Evolutionary conservation across 352 stramenopile species (phyloP).

Genomic region (Phytophthora chlamydospora): DNA sequence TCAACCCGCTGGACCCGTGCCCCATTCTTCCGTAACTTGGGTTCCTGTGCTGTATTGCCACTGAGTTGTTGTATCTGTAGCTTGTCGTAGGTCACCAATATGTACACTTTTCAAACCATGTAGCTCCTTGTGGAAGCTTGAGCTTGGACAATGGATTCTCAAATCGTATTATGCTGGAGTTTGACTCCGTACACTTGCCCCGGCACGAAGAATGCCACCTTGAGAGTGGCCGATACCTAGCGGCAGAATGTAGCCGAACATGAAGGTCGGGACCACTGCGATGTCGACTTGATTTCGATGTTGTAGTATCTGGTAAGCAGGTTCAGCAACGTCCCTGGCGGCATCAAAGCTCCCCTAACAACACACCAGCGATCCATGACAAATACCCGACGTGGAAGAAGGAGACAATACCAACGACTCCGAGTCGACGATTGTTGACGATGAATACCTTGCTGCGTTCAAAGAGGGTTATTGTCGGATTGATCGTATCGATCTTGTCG

Average conservation of each 20-base stretch:
- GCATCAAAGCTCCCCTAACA: slow-evolving; percentile 60
- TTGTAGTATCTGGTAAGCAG: slow-evolving; percentile 42
- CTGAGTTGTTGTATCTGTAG: slow-evolving; percentile 12
- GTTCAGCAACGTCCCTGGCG: slow-evolving; percentile 64
- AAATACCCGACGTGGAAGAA: slow-evolving; percentile 77
- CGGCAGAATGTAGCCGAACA: slow-evolving; percentile 59
- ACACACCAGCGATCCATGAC: slow-evolving; percentile 80
- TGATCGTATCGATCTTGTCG: too few species aligned
- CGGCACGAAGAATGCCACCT: slow-evolving; percentile 41
- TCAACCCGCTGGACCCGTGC: slow-evolving; percentile 55
- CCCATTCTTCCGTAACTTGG: slow-evolving; percentile 31
- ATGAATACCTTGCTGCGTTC: too few species aligned
- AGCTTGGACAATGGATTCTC: too few species aligned
- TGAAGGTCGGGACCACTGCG: slow-evolving; percentile 40
- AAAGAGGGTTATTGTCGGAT: too few species aligned
- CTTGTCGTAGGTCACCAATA: not conserved
- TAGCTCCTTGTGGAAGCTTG: too few species aligned
- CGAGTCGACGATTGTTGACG: slow-evolving; percentile 40
- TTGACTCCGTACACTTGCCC: slow-evolving; percentile 35
- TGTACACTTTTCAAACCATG: too few species aligned
- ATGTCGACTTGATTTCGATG: slow-evolving; percentile 38
- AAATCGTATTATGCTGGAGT: slow-evolving; percentile 18
- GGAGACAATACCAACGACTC: slow-evolving; percentile 29
- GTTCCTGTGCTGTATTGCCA: slow-evolving; percentile 2
- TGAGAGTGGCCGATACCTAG: slow-evolving; percentile 37